Percentiles rank a stretch among this genome's conserved stretches.
These are phyloP conservation scores for Gossypium herbaceum DNA, from an alignment of 345 rosid species.

Conservation along the genomic window DNA sequence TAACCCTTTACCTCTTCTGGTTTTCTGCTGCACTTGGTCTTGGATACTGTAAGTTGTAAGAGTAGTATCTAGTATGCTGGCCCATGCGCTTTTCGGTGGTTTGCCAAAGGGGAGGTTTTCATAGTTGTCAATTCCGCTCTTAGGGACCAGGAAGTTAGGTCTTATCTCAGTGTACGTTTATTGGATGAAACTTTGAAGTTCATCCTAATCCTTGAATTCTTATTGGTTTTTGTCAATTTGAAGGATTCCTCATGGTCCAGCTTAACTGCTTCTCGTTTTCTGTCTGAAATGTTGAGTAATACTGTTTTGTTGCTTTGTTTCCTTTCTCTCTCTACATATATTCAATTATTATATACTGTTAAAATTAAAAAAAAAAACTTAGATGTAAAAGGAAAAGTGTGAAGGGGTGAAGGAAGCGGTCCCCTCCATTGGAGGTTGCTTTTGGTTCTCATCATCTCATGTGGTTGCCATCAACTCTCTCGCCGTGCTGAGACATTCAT, in stretches of 20 bases:
- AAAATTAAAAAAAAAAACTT: not conserved
- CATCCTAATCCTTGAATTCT: constrained; percentile 29
- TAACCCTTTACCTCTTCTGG: no score
- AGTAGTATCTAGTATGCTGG: no score
- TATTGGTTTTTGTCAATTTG: constrained; percentile 31
- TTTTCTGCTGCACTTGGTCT: no score
- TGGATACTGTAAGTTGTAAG: no score
- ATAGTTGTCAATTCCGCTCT: not conserved
- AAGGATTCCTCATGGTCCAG: constrained; percentile 35
- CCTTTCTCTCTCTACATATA: not conserved
- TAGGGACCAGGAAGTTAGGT: not conserved
- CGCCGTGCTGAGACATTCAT: no score
- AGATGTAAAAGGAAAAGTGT: not conserved
- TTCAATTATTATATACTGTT: not conserved
- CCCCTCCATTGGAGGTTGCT: constrained; percentile 9
- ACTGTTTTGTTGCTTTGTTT: not conserved
- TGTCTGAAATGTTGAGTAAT: not conserved
- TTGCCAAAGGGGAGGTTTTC: no score
- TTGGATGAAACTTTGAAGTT: constrained; percentile 32
- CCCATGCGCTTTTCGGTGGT: no score
- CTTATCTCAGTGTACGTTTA: constrained; percentile 26
- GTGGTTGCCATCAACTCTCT: constrained; percentile 4
- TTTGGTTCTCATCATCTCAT: not conserved
- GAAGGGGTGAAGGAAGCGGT: not conserved
- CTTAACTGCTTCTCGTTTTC: not conserved